Conservation (phyloP, 1,139 yeast genomes). For the Suhomyces guaymorum region DNA sequence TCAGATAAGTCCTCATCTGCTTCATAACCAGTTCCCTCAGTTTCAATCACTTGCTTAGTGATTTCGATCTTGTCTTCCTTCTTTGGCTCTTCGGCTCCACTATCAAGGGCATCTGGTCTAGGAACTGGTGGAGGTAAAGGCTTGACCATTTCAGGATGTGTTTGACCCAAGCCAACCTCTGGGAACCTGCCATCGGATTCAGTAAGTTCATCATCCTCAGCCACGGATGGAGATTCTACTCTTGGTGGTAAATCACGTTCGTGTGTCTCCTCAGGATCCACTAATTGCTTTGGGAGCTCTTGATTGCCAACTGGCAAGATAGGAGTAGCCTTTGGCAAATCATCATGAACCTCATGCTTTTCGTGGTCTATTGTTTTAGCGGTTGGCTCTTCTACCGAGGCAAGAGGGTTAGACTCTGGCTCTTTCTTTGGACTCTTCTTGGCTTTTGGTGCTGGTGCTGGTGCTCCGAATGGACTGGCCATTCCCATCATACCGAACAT, state of each 20-base stretch:
- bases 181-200: slow-evolving; percentile 23
- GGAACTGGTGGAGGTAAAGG: slow-evolving; percentile 16
- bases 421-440: slow-evolving; percentile 15
- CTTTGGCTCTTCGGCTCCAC: slow-evolving; percentile 20
- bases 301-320: slow-evolving; percentile 41
- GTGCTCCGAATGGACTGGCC: slow-evolving; percentile 54
- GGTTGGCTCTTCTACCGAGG: no score
- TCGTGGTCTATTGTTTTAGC: not conserved
- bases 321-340: slow-evolving; percentile 45
- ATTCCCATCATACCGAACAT: slow-evolving; percentile 83
- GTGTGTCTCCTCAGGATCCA: slow-evolving; percentile 1
- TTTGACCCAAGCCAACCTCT: slow-evolving; percentile 18
- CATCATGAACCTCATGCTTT: not conserved
- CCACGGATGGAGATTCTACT: slow-evolving; percentile 32
- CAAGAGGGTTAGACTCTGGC: not conserved
- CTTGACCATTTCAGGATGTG: slow-evolving; percentile 16
- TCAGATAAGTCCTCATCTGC: slow-evolving; percentile 49
- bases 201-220: slow-evolving; percentile 31
- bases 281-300: slow-evolving; percentile 23
- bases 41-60: slow-evolving; percentile 21
- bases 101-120: slow-evolving; percentile 19
- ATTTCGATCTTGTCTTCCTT: slow-evolving; percentile 16
- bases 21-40: slow-evolving; percentile 44
- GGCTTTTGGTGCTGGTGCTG: slow-evolving; percentile 27
- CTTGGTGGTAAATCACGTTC: not conserved